These are phyloP conservation scores for Ustilago curta DNA, from an alignment of 1,284 basidiomycete species.

Conservation along the genomic window DNA sequence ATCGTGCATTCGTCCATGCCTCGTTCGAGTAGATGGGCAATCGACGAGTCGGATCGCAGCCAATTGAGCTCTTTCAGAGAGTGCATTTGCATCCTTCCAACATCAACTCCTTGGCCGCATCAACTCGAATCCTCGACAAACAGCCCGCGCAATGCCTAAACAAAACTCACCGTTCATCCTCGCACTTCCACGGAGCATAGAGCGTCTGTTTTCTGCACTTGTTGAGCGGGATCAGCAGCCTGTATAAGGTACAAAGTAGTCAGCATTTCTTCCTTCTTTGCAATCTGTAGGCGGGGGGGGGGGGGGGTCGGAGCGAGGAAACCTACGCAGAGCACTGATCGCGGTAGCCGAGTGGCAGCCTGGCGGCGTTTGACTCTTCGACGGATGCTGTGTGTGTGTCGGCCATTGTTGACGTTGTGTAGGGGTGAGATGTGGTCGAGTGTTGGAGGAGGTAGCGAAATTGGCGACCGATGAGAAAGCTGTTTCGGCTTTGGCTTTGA, in stretches of 20 bases:
- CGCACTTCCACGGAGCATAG: constrained; percentile 85
- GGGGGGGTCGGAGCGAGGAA: not conserved
- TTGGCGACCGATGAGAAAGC: too few species aligned
- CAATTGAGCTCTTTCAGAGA: too few species aligned
- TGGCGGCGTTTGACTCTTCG: constrained; percentile 80
- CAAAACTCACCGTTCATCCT: constrained; percentile 78
- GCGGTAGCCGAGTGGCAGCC: constrained; percentile 84
- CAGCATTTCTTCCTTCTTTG: constrained; percentile 1
- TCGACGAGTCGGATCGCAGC: too few species aligned
- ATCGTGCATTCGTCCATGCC: not conserved
- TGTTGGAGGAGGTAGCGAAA: not conserved
- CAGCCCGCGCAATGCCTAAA: too few species aligned
- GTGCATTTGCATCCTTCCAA: too few species aligned
- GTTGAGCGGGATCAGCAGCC: constrained; percentile 86
- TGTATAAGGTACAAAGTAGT: constrained; percentile 66
- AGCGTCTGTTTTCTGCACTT: constrained; percentile 79
- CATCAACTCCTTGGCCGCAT: too few species aligned
- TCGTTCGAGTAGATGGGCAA: too few species aligned
- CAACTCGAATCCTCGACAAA: too few species aligned
- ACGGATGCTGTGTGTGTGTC: constrained; percentile 78
- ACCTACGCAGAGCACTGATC: constrained; percentile 92
- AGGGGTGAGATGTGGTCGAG: not conserved
- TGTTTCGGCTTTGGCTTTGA: not conserved
- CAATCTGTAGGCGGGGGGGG: too few species aligned
- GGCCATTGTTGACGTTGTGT: constrained; percentile 24